Conservation (phyloP, 805 yeast genomes). For the Cyberlindnera japonica region DNA sequence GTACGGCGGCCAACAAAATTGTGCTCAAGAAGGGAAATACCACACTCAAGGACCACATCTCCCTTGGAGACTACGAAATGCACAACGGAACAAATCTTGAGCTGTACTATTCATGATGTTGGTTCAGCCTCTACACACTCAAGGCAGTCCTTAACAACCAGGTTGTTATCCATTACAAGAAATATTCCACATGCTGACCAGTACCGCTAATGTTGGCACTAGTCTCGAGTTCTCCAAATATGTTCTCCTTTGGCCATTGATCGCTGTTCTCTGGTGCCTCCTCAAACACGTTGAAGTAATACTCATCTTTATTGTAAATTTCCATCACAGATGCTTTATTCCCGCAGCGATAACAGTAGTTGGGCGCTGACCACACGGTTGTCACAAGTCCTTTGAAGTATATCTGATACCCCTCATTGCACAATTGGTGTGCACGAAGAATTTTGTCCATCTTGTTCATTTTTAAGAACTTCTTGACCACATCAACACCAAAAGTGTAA, state of each 20-base stretch:
- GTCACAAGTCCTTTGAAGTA: conserved; percentile 87
- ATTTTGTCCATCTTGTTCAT: conserved; percentile 78
- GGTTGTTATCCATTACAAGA: conserved; percentile 31
- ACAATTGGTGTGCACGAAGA: conserved; percentile 91
- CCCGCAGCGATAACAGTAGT: conserved; percentile 95
- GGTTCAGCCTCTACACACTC: too few relatives aligned
- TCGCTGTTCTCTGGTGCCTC: conserved; percentile 92
- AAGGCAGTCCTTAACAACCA: too few relatives aligned
- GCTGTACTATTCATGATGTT: conserved; percentile 60
- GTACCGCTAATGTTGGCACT: conserved; percentile 6
- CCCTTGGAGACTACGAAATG: conserved; percentile 91
- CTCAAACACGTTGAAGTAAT: conserved; percentile 86
- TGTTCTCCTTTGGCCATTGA: conserved; percentile 29
- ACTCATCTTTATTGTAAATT: conserved; percentile 62
- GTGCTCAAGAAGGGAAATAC: conserved; percentile 83
- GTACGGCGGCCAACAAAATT: conserved; percentile 59
- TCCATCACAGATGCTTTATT: conserved; percentile 97
- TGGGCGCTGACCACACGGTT: conserved; percentile 99
- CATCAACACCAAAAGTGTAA: conserved; percentile 88
- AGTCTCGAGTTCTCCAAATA: conserved; percentile 14
- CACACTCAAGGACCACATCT: conserved; percentile 82
- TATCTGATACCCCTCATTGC: conserved; percentile 93
- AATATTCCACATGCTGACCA: conserved; percentile 48
- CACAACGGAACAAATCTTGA: conserved; percentile 88
- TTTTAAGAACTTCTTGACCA: conserved; percentile 80